These are phyloP conservation scores for Xylariaceae sp. DNA, from an alignment of 2,329 filamentous ascomycete species.

Conservation along the genomic window DNA sequence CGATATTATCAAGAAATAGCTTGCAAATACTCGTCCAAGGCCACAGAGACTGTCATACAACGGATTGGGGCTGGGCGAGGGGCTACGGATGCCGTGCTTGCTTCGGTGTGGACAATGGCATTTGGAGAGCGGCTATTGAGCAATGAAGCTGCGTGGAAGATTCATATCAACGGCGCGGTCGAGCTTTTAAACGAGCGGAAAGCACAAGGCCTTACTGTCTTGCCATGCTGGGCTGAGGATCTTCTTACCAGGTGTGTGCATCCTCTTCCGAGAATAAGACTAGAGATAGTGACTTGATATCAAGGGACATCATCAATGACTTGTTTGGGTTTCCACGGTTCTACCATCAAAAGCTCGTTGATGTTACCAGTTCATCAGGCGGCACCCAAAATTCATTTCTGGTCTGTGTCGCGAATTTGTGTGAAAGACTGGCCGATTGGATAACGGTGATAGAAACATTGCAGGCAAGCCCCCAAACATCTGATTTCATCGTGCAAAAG, in stretches of 20 bases:
- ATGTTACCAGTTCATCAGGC: neutral
- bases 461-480: neutral
- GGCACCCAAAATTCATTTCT: neutral
- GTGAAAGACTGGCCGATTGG: neutral
- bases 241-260: slow-evolving; percentile 7
- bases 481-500: slow-evolving; percentile 1
- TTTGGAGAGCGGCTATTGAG: slow-evolving; percentile 20
- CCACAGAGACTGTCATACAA: slow-evolving; percentile 19
- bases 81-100: slow-evolving; percentile 22
- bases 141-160: slow-evolving; percentile 18
- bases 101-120: slow-evolving; percentile 22
- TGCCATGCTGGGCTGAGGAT: slow-evolving; percentile 7
- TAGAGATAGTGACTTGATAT: neutral
- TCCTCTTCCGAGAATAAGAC: neutral
- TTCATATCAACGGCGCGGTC: slow-evolving; percentile 20
- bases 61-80: slow-evolving; percentile 14
- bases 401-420: neutral
- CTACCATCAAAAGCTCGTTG: slow-evolving; percentile 13
- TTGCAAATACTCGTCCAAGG: slow-evolving; percentile 15
- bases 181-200: slow-evolving; percentile 12
- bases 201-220: slow-evolving; percentile 1
- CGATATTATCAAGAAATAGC: slow-evolving; percentile 18
- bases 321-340: slow-evolving; percentile 14
- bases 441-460: neutral
- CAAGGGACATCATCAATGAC: slow-evolving; percentile 13